These are phyloP conservation scores for Tuber indicum DNA, from an alignment of 495 filamentous ascomycete genomes.

Conservation along the genomic window DNA sequence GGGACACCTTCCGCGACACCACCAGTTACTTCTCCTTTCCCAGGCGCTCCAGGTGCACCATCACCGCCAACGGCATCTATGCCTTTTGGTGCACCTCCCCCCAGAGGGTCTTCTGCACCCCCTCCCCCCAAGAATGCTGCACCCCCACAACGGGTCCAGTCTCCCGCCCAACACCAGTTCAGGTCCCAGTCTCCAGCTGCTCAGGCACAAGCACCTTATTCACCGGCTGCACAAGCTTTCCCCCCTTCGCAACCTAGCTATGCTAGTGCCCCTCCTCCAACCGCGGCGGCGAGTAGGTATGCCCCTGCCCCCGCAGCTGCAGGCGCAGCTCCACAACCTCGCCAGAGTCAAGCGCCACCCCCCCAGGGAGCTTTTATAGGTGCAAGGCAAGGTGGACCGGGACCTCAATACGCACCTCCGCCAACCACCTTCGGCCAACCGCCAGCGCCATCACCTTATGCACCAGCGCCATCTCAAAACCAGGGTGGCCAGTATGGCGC, in stretches of 20 bases:
- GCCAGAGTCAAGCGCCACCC: conserved; percentile 45
- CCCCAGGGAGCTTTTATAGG: conserved; percentile 31
- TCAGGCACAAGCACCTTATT: conserved; percentile 32
- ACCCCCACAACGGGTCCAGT: conserved; percentile 53
- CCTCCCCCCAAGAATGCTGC: conserved; percentile 54
- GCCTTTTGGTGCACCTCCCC: conserved; percentile 45
- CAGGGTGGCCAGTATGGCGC: conserved; percentile 43
- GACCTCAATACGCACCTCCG: conserved; percentile 79
- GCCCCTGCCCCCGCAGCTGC: conserved; percentile 46
- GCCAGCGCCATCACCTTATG: conserved; percentile 48
- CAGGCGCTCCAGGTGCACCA: conserved; percentile 48
- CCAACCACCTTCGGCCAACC: conserved; percentile 49
- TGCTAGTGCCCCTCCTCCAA: conserved; percentile 57
- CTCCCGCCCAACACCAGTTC: conserved; percentile 44
- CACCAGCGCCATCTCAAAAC: conserved; percentile 41
- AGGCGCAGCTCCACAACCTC: conserved; percentile 60
- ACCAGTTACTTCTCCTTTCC: conserved; percentile 53
- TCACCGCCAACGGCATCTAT: conserved; percentile 43
- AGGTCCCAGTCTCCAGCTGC: conserved; percentile 35
- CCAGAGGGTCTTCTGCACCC: conserved; percentile 46
- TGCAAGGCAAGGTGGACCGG: conserved; percentile 51
- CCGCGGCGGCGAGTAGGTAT: conserved; percentile 44
- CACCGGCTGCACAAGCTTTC: conserved; percentile 45
- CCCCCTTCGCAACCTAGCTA: conserved; percentile 53
- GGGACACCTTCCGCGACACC: conserved; percentile 51